Conservation (phyloP, 805 yeast species). For the Kuraishia floccosa region DNA sequence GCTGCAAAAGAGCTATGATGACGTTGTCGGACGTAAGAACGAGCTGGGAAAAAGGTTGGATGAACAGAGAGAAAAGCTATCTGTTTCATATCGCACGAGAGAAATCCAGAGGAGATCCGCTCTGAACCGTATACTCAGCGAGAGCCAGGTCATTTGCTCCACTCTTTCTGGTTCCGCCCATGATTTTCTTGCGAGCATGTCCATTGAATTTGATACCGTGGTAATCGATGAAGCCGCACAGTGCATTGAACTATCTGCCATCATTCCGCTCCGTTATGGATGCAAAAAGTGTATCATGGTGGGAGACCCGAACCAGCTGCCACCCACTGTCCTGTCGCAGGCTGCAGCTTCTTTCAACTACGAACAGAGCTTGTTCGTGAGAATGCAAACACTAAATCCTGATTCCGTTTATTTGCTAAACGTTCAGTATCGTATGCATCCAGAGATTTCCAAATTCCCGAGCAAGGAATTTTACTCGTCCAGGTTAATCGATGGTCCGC, state of each 20-base stretch:
- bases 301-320: slow-evolving; percentile 97
- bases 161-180: slow-evolving; percentile 94
- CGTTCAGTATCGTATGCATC: slow-evolving; percentile 97
- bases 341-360: slow-evolving; percentile 72
- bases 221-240: slow-evolving; percentile 97
- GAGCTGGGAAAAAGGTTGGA: slow-evolving; percentile 67
- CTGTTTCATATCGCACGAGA: slow-evolving; percentile 57
- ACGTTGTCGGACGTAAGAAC: slow-evolving; percentile 48
- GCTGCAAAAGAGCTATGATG: slow-evolving; percentile 39
- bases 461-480: slow-evolving; percentile 72
- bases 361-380: slow-evolving; percentile 86
- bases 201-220: slow-evolving; percentile 78
- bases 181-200: slow-evolving; percentile 64
- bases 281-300: slow-evolving; percentile 89
- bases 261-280: slow-evolving; percentile 89
- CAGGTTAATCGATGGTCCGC: slow-evolving; percentile 64
- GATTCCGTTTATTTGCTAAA: slow-evolving; percentile 62
- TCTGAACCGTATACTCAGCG: slow-evolving; percentile 60
- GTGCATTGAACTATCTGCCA: slow-evolving; percentile 84
- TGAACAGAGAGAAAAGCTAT: slow-evolving; percentile 63
- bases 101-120: slow-evolving; percentile 69
- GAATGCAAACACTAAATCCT: slow-evolving; percentile 68
- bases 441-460: slow-evolving; percentile 80
- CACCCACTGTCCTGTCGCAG: slow-evolving; percentile 91
- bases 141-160: slow-evolving; percentile 81